Evolutionary conservation across 257 asterid species (phyloP).

Genomic region (Perilla frutescens): DNA sequence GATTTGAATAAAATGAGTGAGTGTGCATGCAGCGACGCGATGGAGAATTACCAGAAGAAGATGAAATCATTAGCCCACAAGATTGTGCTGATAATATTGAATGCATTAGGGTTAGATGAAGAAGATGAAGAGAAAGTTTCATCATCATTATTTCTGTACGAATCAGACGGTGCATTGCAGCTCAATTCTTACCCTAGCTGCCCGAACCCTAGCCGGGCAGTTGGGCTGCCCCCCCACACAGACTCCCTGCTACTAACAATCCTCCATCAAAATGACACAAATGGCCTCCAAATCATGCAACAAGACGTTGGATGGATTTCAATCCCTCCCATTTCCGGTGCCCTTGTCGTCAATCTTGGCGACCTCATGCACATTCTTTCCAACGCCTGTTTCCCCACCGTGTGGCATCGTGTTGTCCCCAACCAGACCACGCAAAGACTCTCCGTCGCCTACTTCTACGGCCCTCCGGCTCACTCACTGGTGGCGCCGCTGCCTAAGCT

Average conservation of each 20-base stretch:
- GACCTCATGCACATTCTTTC: constrained; percentile 76
- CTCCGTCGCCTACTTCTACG: constrained; percentile 61
- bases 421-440: constrained; percentile 53
- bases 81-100: constrained; percentile 51
- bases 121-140: constrained; percentile 38
- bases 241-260: constrained; percentile 74
- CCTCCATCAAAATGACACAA: constrained; percentile 68
- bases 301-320: constrained; percentile 60
- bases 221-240: constrained; percentile 88
- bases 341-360: constrained; percentile 69
- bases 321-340: constrained; percentile 51
- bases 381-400: constrained; percentile 53
- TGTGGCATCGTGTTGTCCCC: constrained; percentile 71
- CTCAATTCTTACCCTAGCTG: constrained; percentile 85
- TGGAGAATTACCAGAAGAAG: constrained; percentile 68
- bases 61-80: constrained; percentile 63
- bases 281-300: constrained; percentile 69
- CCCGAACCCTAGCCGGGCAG: constrained; percentile 70
- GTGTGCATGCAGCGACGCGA: constrained; percentile 48
- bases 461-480: constrained; percentile 51
- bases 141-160: constrained; percentile 12
- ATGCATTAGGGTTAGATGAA: constrained; percentile 48
- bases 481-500: constrained; percentile 54
- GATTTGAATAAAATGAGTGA: too few relatives aligned
- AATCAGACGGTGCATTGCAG: constrained; percentile 64